phyloP scores from a whole-genome alignment of 2,329 filamentous ascomycete species.

The Pseudogymnoascus sp. region DNA sequence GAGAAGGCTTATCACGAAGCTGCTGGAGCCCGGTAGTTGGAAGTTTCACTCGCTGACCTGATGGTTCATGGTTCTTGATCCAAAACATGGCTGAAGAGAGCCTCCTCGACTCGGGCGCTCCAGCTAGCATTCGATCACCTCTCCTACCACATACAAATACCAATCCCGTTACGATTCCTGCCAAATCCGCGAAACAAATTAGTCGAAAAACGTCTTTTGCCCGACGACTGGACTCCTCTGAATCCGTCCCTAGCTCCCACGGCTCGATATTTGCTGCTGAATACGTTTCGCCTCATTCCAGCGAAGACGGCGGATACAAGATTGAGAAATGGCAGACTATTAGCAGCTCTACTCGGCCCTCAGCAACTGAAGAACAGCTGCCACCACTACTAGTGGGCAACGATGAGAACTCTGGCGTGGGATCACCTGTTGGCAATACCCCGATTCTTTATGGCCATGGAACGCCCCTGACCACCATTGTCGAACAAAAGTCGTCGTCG shows the following conservation, averaged over 20 bases:
- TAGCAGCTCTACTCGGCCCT: conserved; percentile 7
- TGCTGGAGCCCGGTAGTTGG: background rate
- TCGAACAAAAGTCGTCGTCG: conserved; percentile 32
- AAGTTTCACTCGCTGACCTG: background rate
- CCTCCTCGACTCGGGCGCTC: background rate
- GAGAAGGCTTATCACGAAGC: background rate
- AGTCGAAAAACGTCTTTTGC: conserved; percentile 26
- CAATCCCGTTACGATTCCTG: background rate
- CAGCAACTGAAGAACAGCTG: background rate
- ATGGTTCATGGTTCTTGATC: background rate
- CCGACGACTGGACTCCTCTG: conserved; percentile 29
- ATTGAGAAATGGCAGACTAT: conserved; percentile 17
- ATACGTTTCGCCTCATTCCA: conserved; percentile 28
- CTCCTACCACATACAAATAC: background rate
- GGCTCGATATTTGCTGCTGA: conserved; percentile 32
- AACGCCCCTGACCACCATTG: conserved; percentile 33
- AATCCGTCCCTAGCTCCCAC: conserved; percentile 30
- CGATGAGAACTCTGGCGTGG: conserved; percentile 25
- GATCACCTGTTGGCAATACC: conserved; percentile 20
- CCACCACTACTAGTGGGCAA: conserved; percentile 19
- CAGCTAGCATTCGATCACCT: background rate
- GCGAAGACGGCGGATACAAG: conserved; percentile 21
- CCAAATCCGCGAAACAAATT: conserved; percentile 18
- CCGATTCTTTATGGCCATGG: conserved; percentile 34
- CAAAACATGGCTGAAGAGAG: background rate